phyloP scores from a whole-genome alignment of 1,284 basidiomycete genomes.

The Pseudozyma tsukubaensis region DNA sequence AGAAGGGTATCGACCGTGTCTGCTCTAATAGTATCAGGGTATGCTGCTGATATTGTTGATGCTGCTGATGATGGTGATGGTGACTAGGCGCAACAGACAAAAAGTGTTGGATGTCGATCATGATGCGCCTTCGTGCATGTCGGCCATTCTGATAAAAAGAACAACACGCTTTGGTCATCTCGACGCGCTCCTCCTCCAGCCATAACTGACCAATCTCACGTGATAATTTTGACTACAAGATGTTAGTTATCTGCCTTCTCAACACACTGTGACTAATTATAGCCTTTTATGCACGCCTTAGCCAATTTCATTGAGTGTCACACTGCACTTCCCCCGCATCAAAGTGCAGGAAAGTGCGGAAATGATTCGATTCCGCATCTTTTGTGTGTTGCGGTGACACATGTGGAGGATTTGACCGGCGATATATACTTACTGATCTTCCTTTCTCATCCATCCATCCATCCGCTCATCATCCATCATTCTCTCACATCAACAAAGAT shows the following conservation, averaged over 20 bases:
- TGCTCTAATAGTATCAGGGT: background rate
- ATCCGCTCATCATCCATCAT: conserved; percentile 4
- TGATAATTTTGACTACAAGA: background rate
- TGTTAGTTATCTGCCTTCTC: background rate
- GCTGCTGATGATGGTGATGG: conserved; percentile 18
- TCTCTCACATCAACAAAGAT: background rate
- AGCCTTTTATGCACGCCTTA: conserved; percentile 1
- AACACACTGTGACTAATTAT: background rate
- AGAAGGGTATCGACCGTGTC: conserved; percentile 4
- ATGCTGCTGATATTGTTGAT: background rate
- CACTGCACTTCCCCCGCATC: no score
- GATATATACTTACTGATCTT: conserved; percentile 1
- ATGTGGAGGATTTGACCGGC: conserved; percentile 4
- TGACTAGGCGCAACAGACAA: background rate
- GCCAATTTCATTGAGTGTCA: background rate
- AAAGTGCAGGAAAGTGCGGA: background rate
- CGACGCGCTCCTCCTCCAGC: conserved; percentile 24
- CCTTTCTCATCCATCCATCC: conserved; percentile 17
- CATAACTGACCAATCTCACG: conserved; percentile 2
- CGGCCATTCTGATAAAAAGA: conserved; percentile 6
- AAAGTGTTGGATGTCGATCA: background rate
- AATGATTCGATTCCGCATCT: background rate
- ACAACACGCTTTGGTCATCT: conserved; percentile 29
- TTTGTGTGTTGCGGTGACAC: no score
- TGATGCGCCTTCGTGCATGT: conserved; percentile 3